A percentile compares a stretch with the other conserved stretches of the same genome.
Conservation (phyloP, 164 flowering plant species). For the Tinospora cordifolia region DNA sequence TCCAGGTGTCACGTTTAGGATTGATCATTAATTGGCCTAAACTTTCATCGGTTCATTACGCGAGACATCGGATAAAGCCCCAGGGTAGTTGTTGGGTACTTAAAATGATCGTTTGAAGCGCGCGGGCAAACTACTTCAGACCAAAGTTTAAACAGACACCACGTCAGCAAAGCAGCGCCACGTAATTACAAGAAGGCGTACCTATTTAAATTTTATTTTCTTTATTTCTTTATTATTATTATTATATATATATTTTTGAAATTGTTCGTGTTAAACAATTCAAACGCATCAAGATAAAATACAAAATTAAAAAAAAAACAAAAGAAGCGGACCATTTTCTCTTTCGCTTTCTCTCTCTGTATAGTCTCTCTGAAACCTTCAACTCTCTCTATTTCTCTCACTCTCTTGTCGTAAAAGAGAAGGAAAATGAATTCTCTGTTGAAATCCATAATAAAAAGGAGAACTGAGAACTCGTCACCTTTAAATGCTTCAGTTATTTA, state of each 20-base stretch:
- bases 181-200: not conserved
- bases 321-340: not conserved
- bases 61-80: not conserved
- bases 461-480: not conserved
- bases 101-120: not conserved
- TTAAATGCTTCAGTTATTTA: not conserved
- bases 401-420: not conserved
- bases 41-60: not conserved
- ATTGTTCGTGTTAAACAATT: too few species aligned
- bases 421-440: not conserved
- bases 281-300: too few species aligned
- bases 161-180: constrained; percentile 1
- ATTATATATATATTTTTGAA: too few species aligned
- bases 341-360: not conserved
- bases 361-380: not conserved
- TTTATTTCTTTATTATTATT: too few species aligned
- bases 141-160: not conserved
- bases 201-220: too few species aligned
- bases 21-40: not conserved
- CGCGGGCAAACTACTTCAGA: not conserved
- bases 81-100: not conserved
- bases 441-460: not conserved
- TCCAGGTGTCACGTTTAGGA: not conserved
- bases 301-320: too few species aligned
- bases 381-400: not conserved